Base-by-base conservation (phyloP, 31 red algal species). In the Porphyra umbilicalis region DNA sequence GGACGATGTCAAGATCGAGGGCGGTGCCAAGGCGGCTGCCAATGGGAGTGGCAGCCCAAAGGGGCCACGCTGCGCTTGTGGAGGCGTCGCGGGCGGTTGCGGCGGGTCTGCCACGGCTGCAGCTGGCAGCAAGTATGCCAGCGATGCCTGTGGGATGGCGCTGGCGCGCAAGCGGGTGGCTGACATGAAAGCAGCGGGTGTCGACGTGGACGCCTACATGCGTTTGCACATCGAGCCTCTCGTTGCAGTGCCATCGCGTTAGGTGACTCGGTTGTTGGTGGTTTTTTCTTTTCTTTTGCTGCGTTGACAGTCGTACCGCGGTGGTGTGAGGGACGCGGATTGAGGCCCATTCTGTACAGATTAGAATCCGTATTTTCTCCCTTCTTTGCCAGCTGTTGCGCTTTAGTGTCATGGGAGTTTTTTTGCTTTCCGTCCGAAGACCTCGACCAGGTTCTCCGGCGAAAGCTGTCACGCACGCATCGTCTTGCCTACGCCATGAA, bases 401-500 rank as follows among this genome's bases (percentile, higher is more conserved):
- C n/a, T n/a, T n/a, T n/a, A n/a, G n/a, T n/a, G n/a, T n/a, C n/a
- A n/a, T n/a, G n/a, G n/a, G n/a, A n/a, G n/a, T n/a, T n/a, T n/a
- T n/a, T n/a, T n/a, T n/a, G n/a, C n/a, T n/a, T n/a, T n/a, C n/a
- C n/a, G n/a, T n/a, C n/a, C n/a, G n/a, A n/a, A n/a, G n/a, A n/a
- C n/a, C n/a, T n/a, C n/a, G n/a, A n/a, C n/a, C n/a, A n/a, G n/a
- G n/a, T n/a, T n/a, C n/a, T n/a, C n/a, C n/a, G n/a, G n/a, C n/a
- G n/a, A n/a, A n/a, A n/a, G n/a, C n/a, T n/a, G n/a, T n/a, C n/a
- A n/a, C n/a, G n/a, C n/a, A n/a, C n/a, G n/a, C n/a, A n/a, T n/a
- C n/a, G n/a, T n/a, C 38, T 39, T 9, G 6, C 38, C 80, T 94
- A 99, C 32, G 92, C 67, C 82, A 99, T 88, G 79, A 99, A 80